Conservation (phyloP, 306 rosid genomes). For the Lablab purpureus region DNA sequence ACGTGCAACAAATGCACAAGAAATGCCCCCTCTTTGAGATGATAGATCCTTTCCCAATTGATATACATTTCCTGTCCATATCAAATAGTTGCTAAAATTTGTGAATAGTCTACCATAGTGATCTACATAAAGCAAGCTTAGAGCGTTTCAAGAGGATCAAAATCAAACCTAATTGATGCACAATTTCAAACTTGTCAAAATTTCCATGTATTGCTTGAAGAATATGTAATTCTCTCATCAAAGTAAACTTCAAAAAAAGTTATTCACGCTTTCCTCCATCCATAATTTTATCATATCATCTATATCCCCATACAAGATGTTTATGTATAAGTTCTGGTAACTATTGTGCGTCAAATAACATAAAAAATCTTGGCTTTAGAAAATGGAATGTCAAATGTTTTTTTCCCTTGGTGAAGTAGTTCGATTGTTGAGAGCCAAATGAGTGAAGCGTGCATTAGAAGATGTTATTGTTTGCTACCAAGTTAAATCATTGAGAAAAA, state of each 20-base stretch:
- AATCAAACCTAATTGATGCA: neutral
- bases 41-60: conserved; percentile 53
- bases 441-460: neutral
- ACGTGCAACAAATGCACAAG: conserved; percentile 37
- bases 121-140: conserved; percentile 14
- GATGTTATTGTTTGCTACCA: neutral
- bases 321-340: neutral
- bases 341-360: neutral
- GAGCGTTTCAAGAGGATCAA: conserved; percentile 1
- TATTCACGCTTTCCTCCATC: neutral
- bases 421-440: neutral
- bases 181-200: neutral
- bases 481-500: neutral
- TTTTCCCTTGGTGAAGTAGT: neutral
- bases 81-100: conserved; percentile 26
- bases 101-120: neutral
- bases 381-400: neutral
- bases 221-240: neutral
- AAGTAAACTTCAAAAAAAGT: neutral
- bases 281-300: neutral
- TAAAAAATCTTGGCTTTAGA: neutral
- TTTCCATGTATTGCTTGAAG: neutral
- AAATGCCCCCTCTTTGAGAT: conserved; percentile 52
- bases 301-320: neutral
- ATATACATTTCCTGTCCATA: conserved; percentile 64